phyloP scores from a whole-genome alignment of 257 asterid species.

The Solanum ossicruentum region DNA sequence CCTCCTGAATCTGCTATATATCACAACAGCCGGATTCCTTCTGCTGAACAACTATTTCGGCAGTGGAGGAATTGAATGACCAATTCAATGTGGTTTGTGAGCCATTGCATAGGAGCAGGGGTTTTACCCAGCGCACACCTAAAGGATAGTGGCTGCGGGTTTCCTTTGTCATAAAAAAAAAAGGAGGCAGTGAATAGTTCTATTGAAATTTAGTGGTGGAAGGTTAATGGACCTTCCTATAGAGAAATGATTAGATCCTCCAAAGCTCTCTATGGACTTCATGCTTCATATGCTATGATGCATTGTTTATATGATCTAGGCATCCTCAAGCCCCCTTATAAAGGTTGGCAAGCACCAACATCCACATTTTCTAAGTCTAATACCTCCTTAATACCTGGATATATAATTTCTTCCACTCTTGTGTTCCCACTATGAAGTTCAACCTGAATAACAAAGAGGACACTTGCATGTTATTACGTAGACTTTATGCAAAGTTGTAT shows the following conservation, averaged over 20 bases:
- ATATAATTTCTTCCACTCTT: constrained; percentile 38
- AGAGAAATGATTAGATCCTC: constrained; percentile 62
- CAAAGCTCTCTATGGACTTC: constrained; percentile 25
- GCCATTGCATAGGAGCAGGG: too few species aligned
- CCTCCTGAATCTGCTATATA: neutral
- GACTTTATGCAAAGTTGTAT: neutral
- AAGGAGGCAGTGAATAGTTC: constrained; percentile 29
- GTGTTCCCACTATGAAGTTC: constrained; percentile 56
- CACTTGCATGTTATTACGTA: neutral
- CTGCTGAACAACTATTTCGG: constrained; percentile 28
- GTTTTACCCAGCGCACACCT: too few species aligned
- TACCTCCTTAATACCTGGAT: constrained; percentile 22
- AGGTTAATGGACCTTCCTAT: constrained; percentile 44
- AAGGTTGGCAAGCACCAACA: constrained; percentile 47
- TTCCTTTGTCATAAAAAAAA: too few species aligned
- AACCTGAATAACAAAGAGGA: constrained; percentile 27
- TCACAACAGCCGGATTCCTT: neutral
- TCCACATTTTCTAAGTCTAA: constrained; percentile 39
- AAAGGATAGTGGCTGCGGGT: too few species aligned
- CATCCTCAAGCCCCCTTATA: constrained; percentile 77
- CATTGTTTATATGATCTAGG: constrained; percentile 42
- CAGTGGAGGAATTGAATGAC: constrained; percentile 24
- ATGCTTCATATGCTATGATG: constrained; percentile 24
- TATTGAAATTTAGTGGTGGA: constrained; percentile 28
- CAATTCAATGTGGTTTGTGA: too few species aligned